Evolutionary conservation across 805 yeast species (phyloP), one percentile per base, ranked within the genome.

Genomic region (Lachancea mirantina): DNA sequence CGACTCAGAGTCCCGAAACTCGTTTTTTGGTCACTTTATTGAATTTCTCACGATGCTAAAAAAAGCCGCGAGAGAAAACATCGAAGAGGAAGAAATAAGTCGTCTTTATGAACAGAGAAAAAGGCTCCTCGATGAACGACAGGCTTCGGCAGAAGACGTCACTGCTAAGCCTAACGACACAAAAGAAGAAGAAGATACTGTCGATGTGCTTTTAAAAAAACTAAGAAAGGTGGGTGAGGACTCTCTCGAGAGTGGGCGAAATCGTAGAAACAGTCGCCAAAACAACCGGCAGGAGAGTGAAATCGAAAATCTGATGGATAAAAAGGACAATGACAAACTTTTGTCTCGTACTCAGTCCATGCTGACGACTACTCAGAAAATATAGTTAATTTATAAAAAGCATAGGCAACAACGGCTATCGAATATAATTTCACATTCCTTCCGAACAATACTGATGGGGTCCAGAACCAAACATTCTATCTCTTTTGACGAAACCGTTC

Each of bases 51-150:
- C 62, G 28, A 78, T 76, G 42, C 81, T 75, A 54, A 77, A 71
- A 49, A 70, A 68, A 36, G 84, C 75, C 5, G 80, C 79, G 35
- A 58, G 60, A 14, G 88, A 80, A 36, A 82, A 82, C 46, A 52
- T 76, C 14, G 71, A 72, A 38, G 64, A 70, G 20, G 94, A 82
- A 52, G 88, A 79, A 46, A 82, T 79, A 44, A 67, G 74, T 26
- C 64, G 76, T 29, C 63, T 78, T 4, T 78, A 76, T 45, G 79
- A 78, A 45, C 77, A 72, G 41, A 61, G 88, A 35, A 75, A 76
- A 62, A 69, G 63, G 44, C 49, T 74, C 42, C 53, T 78, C 26
- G 51, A 49, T 23, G 27, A 28, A 35, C 20, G 34, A 11, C 30
- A 19, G n/a, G 10, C 33, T 5, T 16, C 16, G 19, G 9, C 15